Conservation (phyloP, 2,329 filamentous ascomycete genomes). For the Leptographium radiaticola region DNA sequence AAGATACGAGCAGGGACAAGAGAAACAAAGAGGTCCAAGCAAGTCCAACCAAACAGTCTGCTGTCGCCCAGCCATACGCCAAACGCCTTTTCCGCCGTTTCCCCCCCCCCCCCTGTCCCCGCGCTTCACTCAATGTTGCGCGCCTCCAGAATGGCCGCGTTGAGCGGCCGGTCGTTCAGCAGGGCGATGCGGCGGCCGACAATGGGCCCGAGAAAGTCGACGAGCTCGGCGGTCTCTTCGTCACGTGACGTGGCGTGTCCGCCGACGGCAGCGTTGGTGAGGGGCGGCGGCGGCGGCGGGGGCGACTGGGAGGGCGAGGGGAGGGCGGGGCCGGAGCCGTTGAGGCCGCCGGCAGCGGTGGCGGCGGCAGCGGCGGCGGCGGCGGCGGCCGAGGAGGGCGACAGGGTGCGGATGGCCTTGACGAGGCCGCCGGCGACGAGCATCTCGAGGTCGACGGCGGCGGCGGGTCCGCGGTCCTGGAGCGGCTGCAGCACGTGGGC, state of each 20-base stretch:
- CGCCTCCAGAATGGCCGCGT: constrained; percentile 41
- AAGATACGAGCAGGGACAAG: too few species aligned
- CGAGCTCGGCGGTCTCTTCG: constrained; percentile 30
- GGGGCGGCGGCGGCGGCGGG: background rate
- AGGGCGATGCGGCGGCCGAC: constrained; percentile 35
- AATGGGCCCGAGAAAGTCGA: constrained; percentile 41
- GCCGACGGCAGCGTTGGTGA: background rate
- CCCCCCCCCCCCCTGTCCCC: background rate
- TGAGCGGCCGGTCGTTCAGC: constrained; percentile 32
- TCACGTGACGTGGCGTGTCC: constrained; percentile 13
- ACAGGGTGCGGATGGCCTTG: constrained; percentile 35
- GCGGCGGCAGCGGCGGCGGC: constrained; percentile 4
- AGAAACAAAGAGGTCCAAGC: too few species aligned
- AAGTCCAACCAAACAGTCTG: too few species aligned
- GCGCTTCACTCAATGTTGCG: constrained; percentile 30
- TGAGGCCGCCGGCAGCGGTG: constrained; percentile 27
- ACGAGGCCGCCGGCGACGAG: constrained; percentile 39
- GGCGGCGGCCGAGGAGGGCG: constrained; percentile 15
- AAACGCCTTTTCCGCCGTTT: too few species aligned
- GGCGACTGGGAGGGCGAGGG: constrained; percentile 10
- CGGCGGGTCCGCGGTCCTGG: constrained; percentile 31
- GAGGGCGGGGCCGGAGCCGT: background rate
- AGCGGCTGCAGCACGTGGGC: constrained; percentile 38
- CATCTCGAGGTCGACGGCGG: constrained; percentile 36
- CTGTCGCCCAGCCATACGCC: too few species aligned